Evolutionary conservation across 164 flowering plant species (phyloP), one percentile per base, ranked within the genome.

Genomic region (Dillenia turbinata): DNA sequence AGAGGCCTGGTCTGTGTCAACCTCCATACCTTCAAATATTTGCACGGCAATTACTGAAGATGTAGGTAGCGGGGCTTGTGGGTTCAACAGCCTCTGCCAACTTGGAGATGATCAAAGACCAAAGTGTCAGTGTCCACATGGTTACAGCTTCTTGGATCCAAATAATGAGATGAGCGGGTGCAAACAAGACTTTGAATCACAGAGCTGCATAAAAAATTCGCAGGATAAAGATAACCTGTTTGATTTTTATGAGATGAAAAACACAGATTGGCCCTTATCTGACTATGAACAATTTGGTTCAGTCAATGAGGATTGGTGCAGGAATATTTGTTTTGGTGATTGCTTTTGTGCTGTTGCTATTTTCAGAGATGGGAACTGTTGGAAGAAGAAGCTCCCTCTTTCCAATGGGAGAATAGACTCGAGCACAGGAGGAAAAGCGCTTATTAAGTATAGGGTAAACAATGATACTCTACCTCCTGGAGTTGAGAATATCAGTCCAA

Each of bases 341-440:
- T 73, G 76, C 49, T 49, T 65, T 7, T 73, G 76, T 19, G 69
- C 44, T 10, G 63, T 47, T 10, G 63, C 67, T 12, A 45, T 69
- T 13, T 9, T 47, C 47, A 44, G 22, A 12, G 55, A 19, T 13
- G 63, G 6, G 3, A 14, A 2, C 4, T 73, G 77, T 33, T 65
- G 63, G 67, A 54, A 65, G 49, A 73, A 69, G 70, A 69, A 10
- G 54, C 24, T 61, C 19, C 70, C 73, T 0, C 60, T 73, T 12
- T 44, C 60, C 10, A 58, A 65, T 48, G 72, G 73, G 6, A 56
- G 52, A 22, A 44, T 48, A 13, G 61, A 52, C 9, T 9, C 52
- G 12, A 44, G 16, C 9, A 44, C 44, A 10, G 48, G 47, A 14
- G 55, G 60, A 22, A 69, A 49, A 44, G 61, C 69, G 44, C 46